Conservation (phyloP, 495 filamentous ascomycete species). For the Astrothelium subdiscretum region DNA sequence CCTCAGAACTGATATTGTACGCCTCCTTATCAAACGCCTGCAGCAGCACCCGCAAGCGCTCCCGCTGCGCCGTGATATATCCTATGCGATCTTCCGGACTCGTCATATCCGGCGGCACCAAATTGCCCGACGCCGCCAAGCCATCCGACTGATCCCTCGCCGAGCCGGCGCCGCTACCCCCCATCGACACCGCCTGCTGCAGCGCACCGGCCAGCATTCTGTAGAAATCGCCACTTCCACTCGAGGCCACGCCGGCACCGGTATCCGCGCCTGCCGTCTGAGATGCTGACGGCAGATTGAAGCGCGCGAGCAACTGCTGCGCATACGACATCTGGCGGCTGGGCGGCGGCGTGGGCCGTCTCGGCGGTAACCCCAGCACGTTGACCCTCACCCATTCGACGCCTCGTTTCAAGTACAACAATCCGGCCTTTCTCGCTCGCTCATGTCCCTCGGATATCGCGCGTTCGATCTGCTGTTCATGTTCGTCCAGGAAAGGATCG, state of each 20-base stretch:
- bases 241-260: slow-evolving; percentile 18
- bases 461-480: slow-evolving; percentile 82
- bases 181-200: slow-evolving; percentile 25
- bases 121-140: slow-evolving; percentile 44
- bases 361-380: slow-evolving; percentile 56
- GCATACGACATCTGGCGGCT: slow-evolving; percentile 43
- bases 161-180: not conserved
- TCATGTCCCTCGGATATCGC: slow-evolving; percentile 78
- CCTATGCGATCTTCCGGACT: slow-evolving; percentile 49
- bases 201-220: slow-evolving; percentile 63
- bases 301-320: slow-evolving; percentile 56
- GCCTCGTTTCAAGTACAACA: slow-evolving; percentile 67
- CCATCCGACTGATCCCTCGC: slow-evolving; percentile 22
- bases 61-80: slow-evolving; percentile 62
- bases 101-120: slow-evolving; percentile 56
- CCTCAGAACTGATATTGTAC: slow-evolving; percentile 27
- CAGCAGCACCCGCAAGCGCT: slow-evolving; percentile 57
- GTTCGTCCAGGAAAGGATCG: slow-evolving; percentile 74
- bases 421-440: slow-evolving; percentile 61
- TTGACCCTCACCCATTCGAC: slow-evolving; percentile 66
- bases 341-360: slow-evolving; percentile 38
- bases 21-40: slow-evolving; percentile 67
- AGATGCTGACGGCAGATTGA: not conserved
- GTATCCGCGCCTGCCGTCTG: not conserved
- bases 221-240: slow-evolving; percentile 51